Evolutionary conservation across 2,329 filamentous ascomycete genomes (phyloP).

Genomic region (Colletotrichum australisinense): DNA sequence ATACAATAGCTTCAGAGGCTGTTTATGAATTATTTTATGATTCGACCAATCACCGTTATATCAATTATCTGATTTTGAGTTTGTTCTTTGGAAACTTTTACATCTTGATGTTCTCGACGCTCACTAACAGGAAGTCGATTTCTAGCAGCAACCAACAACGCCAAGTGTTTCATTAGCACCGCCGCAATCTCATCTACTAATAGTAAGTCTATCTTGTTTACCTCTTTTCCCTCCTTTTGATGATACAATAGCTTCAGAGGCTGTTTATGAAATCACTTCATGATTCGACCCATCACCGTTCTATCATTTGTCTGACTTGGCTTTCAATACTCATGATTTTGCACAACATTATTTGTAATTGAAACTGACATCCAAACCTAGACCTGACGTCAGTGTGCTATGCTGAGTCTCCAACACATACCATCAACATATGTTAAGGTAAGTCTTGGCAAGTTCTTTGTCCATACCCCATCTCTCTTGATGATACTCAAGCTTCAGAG

Average conservation of each 20-base stretch:
- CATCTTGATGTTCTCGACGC: not conserved
- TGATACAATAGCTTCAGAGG: constrained; percentile 55
- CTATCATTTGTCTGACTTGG: constrained; percentile 38
- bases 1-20: constrained; percentile 56
- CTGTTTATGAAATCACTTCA: constrained; percentile 56
- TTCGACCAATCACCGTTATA: constrained; percentile 49
- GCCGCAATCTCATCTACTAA: not conserved
- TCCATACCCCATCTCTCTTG: constrained; percentile 38
- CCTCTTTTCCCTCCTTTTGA: constrained; percentile 45
- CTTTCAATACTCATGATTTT: not conserved
- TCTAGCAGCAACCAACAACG: not conserved
- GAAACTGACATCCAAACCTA: not conserved
- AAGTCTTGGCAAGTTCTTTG: not conserved
- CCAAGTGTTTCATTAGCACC: not conserved
- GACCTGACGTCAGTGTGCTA: not conserved
- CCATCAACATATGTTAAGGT: not conserved
- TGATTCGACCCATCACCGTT: constrained; percentile 52
- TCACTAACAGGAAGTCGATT: not conserved
- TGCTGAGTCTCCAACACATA: not conserved
- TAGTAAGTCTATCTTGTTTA: not conserved
- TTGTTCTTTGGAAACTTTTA: not conserved
- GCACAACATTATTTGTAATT: not conserved
- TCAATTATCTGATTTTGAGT: constrained; percentile 38
- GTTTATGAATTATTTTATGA: constrained; percentile 57
- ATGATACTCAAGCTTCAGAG: constrained; percentile 54